phyloP scores from a whole-genome alignment of 1,139 yeast genomes.

The Pichia sp. region DNA sequence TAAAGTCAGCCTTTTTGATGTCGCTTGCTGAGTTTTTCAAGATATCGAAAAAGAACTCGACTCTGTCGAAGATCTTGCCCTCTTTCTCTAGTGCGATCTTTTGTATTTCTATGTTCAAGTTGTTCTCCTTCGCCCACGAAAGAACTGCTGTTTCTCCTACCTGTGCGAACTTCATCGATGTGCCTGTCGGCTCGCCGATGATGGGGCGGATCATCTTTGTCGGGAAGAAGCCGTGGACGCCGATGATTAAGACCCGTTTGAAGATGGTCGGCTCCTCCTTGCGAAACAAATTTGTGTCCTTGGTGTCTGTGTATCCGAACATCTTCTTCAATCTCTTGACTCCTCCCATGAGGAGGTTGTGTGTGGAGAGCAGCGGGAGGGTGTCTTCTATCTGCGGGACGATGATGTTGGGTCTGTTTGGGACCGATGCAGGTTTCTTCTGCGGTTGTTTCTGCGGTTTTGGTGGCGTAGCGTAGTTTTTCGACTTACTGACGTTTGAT shows the following conservation, averaged over 20 bases:
- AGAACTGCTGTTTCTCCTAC: constrained; percentile 79
- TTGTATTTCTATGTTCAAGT: constrained; percentile 61
- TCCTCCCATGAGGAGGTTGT: constrained; percentile 16
- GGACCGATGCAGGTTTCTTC: not conserved
- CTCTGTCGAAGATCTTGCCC: constrained; percentile 83
- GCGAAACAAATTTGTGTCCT: constrained; percentile 31
- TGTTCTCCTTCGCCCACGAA: constrained; percentile 63
- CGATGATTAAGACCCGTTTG: constrained; percentile 68
- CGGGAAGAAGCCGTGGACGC: constrained; percentile 96
- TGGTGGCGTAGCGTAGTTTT: constrained; percentile 2
- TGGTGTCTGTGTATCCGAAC: constrained; percentile 18
- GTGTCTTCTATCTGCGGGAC: constrained; percentile 35
- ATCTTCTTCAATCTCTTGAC: constrained; percentile 19
- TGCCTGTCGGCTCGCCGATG: constrained; percentile 91
- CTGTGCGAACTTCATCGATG: constrained; percentile 78
- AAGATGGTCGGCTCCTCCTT: constrained; percentile 28
- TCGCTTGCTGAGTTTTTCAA: constrained; percentile 69
- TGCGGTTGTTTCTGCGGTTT: not conserved
- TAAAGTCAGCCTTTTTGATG: constrained; percentile 72
- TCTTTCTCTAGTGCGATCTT: constrained; percentile 92
- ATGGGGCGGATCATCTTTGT: constrained; percentile 77
- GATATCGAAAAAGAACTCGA: constrained; percentile 70
- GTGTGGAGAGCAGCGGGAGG: constrained; percentile 29
- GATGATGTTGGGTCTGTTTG: constrained; percentile 26
- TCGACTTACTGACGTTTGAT: constrained; percentile 24